phyloP scores from a whole-genome alignment of 176 grass and related monocot species.

The Cocos nucifera region DNA sequence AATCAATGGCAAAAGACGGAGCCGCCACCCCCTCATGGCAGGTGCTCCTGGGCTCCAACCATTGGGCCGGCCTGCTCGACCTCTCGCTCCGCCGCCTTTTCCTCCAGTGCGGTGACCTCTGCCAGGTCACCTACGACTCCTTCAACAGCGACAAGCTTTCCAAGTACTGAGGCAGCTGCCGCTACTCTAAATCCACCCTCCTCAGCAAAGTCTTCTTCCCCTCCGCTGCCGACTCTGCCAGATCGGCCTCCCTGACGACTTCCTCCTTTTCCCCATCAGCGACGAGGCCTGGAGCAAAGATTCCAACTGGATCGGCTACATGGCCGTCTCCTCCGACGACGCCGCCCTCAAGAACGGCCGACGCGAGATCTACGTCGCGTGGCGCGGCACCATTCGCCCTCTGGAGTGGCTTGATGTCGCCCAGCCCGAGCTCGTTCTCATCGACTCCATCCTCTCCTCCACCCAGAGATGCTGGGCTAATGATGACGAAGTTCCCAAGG shows the following conservation, averaged over 20 bases:
- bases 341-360: slow-evolving; percentile 36
- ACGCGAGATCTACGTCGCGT: slow-evolving; percentile 68
- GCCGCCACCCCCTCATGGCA: slow-evolving; percentile 27
- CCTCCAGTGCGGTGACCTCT: slow-evolving; percentile 76
- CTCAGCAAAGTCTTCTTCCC: slow-evolving; percentile 15
- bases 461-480: background rate
- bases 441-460: slow-evolving; percentile 43
- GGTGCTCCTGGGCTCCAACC: slow-evolving; percentile 56
- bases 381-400: slow-evolving; percentile 70
- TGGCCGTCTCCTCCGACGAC: slow-evolving; percentile 52
- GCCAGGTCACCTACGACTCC: slow-evolving; percentile 82
- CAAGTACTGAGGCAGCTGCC: slow-evolving; percentile 70
- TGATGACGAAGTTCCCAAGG: slow-evolving; percentile 15
- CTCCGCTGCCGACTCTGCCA: slow-evolving; percentile 37
- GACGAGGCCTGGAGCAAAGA: slow-evolving; percentile 84
- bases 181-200: slow-evolving; percentile 50
- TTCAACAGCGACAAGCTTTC: slow-evolving; percentile 67
- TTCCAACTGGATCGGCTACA: slow-evolving; percentile 90
- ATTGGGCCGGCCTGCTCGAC: slow-evolving; percentile 73
- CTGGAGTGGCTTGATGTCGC: slow-evolving; percentile 79
- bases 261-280: slow-evolving; percentile 53
- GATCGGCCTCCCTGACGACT: slow-evolving; percentile 22
- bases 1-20: background rate
- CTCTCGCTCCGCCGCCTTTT: slow-evolving; percentile 56
- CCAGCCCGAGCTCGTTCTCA: slow-evolving; percentile 37